Base-by-base conservation (phyloP, 306 rosid species). In the Castanopsis chinensis region DNA sequence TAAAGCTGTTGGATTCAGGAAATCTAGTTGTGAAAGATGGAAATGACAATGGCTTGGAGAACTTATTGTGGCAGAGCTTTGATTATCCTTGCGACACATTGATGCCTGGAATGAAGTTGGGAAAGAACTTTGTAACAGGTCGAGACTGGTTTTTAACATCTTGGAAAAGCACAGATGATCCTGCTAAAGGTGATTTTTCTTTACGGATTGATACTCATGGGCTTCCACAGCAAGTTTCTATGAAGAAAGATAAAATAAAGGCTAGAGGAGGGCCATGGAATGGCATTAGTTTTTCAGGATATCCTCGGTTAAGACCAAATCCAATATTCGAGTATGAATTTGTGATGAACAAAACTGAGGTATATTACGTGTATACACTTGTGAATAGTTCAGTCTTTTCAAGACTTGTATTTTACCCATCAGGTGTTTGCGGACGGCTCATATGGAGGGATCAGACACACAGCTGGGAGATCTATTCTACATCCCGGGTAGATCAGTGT, bases 21-120 rank as follows among this genome's bases (percentile, higher is more conserved):
- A 86, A 83, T 69, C 80, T 88, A 55, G 83, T 86, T 15, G 54
- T 89, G 1, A 69, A 72, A 81, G 79, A 83, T 19, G 80, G 28
- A 1, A 43, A 33, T 1, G 80, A 64, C 14, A 35, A 49, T 49
- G 35, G 60, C 32, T 30, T 69, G 23, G 81, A 51, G 49, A 10
- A 0, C 1, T 88, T 73, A 19, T 6, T 81, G 30, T 88, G 85
- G 87, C 88, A 86, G 59, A 84, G 93, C 73, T 88, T 86, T 54
- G 92, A 90, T 19, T 74, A 90, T 71, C 94, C 92, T 9, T 71
- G 85, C 7, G 89, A 88, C 53, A 85, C 91, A n/a, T 18, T 76
- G 8, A 72, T 90, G 49, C 86, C 85, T 2, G 82, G 73, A 23
- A 88, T 88, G 94, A 90, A 86, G 79, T 0, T 85, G 5, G 92